Conservation (phyloP, 768 basidiomycete genomes). For the Porpolomopsis calyptriformis region DNA sequence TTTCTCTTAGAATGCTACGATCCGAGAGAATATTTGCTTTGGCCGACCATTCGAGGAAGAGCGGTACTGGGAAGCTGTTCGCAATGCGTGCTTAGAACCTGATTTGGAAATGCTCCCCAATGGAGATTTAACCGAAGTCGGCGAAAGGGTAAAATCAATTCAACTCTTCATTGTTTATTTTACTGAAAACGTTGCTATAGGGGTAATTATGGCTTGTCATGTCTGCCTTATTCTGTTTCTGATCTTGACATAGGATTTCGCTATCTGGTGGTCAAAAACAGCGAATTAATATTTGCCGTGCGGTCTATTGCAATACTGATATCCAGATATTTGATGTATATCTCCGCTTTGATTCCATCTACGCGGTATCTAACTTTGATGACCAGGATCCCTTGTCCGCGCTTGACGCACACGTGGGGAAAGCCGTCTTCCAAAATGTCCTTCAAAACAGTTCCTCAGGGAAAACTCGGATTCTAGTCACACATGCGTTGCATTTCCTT, state of each 20-base stretch:
- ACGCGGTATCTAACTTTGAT: not conserved
- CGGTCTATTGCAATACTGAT: conserved; percentile 78
- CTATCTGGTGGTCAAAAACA: conserved; percentile 76
- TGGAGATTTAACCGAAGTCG: conserved; percentile 78
- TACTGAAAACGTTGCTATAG: not conserved
- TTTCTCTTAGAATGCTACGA: conserved; percentile 54
- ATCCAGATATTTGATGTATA: conserved; percentile 74
- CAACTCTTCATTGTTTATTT: not conserved
- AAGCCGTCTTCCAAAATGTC: conserved; percentile 77
- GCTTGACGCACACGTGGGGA: conserved; percentile 87
- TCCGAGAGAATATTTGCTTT: conserved; percentile 85
- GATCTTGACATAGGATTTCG: conserved; percentile 49
- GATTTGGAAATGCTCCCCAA: conserved; percentile 69
- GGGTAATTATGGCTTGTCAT: not conserved
- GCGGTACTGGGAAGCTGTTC: conserved; percentile 72
- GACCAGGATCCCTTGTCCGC: conserved; percentile 74
- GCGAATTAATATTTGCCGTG: conserved; percentile 75
- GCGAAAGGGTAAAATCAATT: conserved; percentile 40
- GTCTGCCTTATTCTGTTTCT: not conserved
- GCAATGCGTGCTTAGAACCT: conserved; percentile 66
- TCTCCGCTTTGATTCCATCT: not conserved
- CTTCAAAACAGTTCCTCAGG: conserved; percentile 49
- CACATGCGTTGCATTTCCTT: conserved; percentile 85
- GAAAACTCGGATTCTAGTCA: conserved; percentile 83
- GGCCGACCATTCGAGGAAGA: conserved; percentile 74